These are phyloP conservation scores for Saccharomyces hybrid DNA, from an alignment of 1,139 yeast genomes.

Conservation along the genomic window DNA sequence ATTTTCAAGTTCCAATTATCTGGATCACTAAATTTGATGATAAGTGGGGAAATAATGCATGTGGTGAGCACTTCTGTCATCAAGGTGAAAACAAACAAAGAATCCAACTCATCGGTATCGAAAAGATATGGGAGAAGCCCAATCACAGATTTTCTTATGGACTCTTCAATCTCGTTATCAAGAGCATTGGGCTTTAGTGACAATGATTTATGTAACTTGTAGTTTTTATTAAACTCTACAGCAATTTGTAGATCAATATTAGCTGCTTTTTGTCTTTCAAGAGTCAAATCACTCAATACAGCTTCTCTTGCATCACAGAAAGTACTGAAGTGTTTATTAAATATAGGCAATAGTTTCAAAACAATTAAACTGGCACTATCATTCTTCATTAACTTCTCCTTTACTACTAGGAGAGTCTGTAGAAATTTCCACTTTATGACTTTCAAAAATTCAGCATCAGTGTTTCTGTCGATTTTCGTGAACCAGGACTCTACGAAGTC, in stretches of 20 bases:
- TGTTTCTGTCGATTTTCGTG: constrained; percentile 34
- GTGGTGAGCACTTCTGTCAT: constrained; percentile 58
- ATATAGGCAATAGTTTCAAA: constrained; percentile 50
- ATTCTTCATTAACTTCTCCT: constrained; percentile 35
- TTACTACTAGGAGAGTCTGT: constrained; percentile 37
- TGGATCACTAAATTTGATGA: constrained; percentile 56
- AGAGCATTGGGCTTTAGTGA: constrained; percentile 33
- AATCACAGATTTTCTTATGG: constrained; percentile 40
- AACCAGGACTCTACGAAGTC: constrained; percentile 68
- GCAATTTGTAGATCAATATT: constrained; percentile 52
- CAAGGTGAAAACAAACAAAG: constrained; percentile 43
- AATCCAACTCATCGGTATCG: constrained; percentile 42
- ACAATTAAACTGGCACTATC: constrained; percentile 56
- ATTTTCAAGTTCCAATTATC: constrained; percentile 69
- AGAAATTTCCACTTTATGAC: constrained; percentile 46
- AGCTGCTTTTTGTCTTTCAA: constrained; percentile 33
- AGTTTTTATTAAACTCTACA: constrained; percentile 44
- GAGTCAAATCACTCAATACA: constrained; percentile 26
- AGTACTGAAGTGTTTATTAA: constrained; percentile 56
- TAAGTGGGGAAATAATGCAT: constrained; percentile 44
- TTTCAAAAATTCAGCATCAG: constrained; percentile 41
- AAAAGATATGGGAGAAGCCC: constrained; percentile 46
- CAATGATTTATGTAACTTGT: constrained; percentile 56
- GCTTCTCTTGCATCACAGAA: constrained; percentile 49
- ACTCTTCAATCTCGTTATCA: constrained; percentile 43